A percentile compares a stretch with the other conserved stretches of the same genome.
Evolutionary conservation across 176 grass and related monocot species (phyloP).

Genomic region (Phragmites australis): DNA sequence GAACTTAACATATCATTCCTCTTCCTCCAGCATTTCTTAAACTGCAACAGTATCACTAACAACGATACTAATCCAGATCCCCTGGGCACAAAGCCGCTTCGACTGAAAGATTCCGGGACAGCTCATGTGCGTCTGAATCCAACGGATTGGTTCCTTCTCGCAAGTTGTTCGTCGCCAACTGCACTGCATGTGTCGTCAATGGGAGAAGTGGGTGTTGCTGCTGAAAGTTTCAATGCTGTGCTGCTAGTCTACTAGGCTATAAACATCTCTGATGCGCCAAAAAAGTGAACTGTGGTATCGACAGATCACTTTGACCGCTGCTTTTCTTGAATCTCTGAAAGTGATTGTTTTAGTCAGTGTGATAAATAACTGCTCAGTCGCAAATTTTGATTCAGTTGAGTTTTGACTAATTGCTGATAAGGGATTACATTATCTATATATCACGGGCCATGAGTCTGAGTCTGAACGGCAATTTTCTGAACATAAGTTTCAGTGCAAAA

Average conservation of each 20-base stretch:
- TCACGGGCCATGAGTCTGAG: too few relatives aligned
- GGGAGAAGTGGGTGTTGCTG: background rate
- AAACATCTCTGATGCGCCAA: constrained; percentile 6
- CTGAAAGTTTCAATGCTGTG: background rate
- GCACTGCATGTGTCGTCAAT: background rate
- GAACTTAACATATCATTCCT: background rate
- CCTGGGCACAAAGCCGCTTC: constrained; percentile 9
- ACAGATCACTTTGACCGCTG: background rate
- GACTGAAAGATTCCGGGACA: constrained; percentile 21
- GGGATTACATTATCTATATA: too few relatives aligned
- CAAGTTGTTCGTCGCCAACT: background rate
- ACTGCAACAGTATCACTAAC: background rate
- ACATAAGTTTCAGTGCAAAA: too few relatives aligned
- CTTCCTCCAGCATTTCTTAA: background rate
- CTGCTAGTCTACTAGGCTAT: background rate
- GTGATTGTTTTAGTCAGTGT: background rate
- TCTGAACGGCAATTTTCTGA: too few relatives aligned
- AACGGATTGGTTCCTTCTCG: background rate
- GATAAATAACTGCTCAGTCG: background rate
- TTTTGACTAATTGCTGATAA: too few relatives aligned
- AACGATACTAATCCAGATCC: constrained; percentile 20
- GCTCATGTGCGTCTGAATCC: constrained; percentile 7
- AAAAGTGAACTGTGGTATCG: background rate
- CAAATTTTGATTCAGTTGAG: too few relatives aligned
- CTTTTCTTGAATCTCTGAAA: background rate